Conservation (phyloP, 768 basidiomycete species). For the Termitomyces eurrhizus region DNA sequence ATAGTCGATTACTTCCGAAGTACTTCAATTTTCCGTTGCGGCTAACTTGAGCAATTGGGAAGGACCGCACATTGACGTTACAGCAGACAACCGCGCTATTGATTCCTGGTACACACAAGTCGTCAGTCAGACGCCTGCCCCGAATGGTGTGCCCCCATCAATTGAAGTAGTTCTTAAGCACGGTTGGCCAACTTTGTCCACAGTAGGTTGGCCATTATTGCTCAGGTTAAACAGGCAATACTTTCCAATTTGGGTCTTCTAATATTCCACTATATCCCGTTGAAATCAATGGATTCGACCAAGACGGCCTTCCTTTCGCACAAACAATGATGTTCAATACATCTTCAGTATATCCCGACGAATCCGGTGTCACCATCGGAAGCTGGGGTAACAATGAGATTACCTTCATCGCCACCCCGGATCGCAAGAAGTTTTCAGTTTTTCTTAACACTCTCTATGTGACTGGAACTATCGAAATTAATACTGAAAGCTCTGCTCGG, state of each 20-base stretch:
- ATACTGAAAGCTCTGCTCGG: conserved; percentile 10
- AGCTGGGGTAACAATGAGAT: conserved; percentile 13
- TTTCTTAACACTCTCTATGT: conserved; percentile 7
- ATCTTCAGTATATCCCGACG: conserved; percentile 1
- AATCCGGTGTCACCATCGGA: conserved; percentile 6
- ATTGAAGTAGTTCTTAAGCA: conserved; percentile 16
- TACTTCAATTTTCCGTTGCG: conserved; percentile 17
- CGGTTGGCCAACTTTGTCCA: conserved; percentile 1
- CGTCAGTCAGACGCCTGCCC: conserved; percentile 10
- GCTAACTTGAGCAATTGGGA: conserved; percentile 12
- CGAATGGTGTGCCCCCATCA: conserved; percentile 14
- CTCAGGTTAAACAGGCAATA: conserved; percentile 9
- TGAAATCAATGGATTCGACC: conserved; percentile 14
- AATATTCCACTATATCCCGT: conserved; percentile 12
- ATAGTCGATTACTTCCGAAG: conserved; percentile 1
- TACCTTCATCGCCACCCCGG: background rate
- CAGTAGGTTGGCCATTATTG: background rate
- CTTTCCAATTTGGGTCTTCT: conserved; percentile 9
- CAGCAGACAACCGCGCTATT: conserved; percentile 11
- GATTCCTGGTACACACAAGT: conserved; percentile 17
- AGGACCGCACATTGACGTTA: conserved; percentile 13
- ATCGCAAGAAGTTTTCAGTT: conserved; percentile 8
- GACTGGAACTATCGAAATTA: conserved; percentile 7
- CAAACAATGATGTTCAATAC: conserved; percentile 9
- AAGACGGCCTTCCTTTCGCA: conserved; percentile 11